Conservation (phyloP, 2,329 filamentous ascomycete species). For the Geosmithia putterillii region DNA sequence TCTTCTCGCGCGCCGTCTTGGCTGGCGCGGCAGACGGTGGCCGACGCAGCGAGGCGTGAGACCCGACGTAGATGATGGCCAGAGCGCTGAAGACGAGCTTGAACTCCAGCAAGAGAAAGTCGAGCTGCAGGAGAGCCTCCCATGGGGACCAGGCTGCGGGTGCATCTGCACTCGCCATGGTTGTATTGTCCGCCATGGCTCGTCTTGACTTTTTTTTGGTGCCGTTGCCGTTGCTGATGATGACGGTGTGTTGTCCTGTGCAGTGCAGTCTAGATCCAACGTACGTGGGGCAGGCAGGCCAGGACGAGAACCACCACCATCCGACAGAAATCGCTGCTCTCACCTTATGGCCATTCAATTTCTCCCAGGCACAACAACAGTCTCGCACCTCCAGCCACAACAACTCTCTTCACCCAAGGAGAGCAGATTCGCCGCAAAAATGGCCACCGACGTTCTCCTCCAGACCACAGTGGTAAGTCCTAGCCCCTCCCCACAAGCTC, state of each 20-base stretch:
- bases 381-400: too few relatives aligned
- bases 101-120: conserved; percentile 31
- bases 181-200: neutral
- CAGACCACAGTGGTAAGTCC: conserved; percentile 70
- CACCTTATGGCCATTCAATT: too few relatives aligned
- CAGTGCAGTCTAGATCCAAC: too few relatives aligned
- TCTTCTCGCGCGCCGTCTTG: conserved; percentile 24
- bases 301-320: too few relatives aligned
- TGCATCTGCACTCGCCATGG: conserved; percentile 2
- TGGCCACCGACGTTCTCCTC: conserved; percentile 69
- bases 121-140: conserved; percentile 18
- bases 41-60: conserved; percentile 73
- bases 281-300: too few relatives aligned
- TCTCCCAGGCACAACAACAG: too few relatives aligned
- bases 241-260: too few relatives aligned
- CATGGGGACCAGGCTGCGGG: conserved; percentile 18
- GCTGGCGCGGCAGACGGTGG: conserved; percentile 64
- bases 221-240: neutral
- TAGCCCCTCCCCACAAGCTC: neutral
- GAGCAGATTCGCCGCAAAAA: conserved; percentile 24
- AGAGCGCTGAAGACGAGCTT: conserved; percentile 53
- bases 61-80: conserved; percentile 72
- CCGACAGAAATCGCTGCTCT: too few relatives aligned
- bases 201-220: neutral
- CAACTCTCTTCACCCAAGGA: too few relatives aligned